Conservation (phyloP, 306 rosid genomes). For the Trichosanthes truncata region DNA sequence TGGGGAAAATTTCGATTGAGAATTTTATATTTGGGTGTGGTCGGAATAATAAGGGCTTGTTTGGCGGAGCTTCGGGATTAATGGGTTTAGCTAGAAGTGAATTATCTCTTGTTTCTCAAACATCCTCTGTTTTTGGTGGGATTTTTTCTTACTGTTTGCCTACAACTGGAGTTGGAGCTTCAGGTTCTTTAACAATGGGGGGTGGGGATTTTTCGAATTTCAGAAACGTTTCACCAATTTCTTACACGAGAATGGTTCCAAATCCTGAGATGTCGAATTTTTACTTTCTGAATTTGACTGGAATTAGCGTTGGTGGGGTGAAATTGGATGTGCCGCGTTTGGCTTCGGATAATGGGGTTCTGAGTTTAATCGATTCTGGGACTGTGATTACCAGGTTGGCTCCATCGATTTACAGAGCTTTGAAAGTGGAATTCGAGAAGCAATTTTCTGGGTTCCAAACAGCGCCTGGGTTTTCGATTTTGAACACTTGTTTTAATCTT, state of each 20-base stretch:
- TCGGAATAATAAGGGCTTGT: constrained; percentile 57
- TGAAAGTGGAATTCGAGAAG: constrained; percentile 54
- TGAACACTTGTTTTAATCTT: constrained; percentile 75
- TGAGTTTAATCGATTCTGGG: constrained; percentile 58
- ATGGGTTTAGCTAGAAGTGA: constrained; percentile 72
- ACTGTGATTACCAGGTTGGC: constrained; percentile 68
- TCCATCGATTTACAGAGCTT: constrained; percentile 54
- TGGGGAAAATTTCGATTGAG: constrained; percentile 33
- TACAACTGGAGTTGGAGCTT: constrained; percentile 32
- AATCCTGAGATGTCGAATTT: constrained; percentile 47
- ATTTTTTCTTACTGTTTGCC: constrained; percentile 88
- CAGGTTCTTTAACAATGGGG: constrained; percentile 76
- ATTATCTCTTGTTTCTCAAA: constrained; percentile 64
- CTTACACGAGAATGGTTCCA: constrained; percentile 57
- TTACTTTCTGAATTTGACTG: constrained; percentile 62
- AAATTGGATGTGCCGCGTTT: constrained; percentile 24
- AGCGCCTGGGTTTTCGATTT: constrained; percentile 52
- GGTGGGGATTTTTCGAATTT: constrained; percentile 37
- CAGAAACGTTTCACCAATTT: constrained; percentile 52
- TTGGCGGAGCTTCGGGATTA: constrained; percentile 73
- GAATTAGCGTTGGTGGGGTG: constrained; percentile 54
- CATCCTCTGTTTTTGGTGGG: constrained; percentile 48
- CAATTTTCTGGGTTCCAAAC: constrained; percentile 51
- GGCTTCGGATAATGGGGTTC: constrained; percentile 20
- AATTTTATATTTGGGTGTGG: constrained; percentile 78